Evolutionary conservation across 306 rosid species (phyloP).

Genomic region (Ziziphus jujuba): DNA sequence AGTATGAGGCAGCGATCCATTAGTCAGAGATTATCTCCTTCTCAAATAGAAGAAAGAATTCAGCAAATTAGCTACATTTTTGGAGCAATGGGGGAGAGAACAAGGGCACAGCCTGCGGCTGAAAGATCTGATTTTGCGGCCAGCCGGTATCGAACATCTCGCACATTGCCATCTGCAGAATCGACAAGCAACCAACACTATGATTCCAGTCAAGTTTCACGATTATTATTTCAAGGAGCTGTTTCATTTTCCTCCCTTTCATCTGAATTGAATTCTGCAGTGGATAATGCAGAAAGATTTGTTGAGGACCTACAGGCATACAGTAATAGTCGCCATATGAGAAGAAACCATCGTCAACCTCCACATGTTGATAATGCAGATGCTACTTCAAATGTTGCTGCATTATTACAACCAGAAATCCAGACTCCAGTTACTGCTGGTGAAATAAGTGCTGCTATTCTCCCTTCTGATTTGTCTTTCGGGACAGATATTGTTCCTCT

Average conservation of each 20-base stretch:
- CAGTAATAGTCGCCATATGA: slow-evolving; percentile 25
- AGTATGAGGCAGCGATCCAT: slow-evolving; percentile 50
- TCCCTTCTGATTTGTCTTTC: slow-evolving; percentile 37
- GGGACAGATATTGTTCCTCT: slow-evolving; percentile 24
- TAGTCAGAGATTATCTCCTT: slow-evolving; percentile 40
- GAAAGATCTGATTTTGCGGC: slow-evolving; percentile 33
- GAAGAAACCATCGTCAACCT: slow-evolving; percentile 33
- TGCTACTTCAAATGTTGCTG: slow-evolving; percentile 30
- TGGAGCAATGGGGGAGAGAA: slow-evolving; percentile 47
- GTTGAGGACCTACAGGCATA: slow-evolving; percentile 61
- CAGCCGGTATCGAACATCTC: slow-evolving; percentile 26
- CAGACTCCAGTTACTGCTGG: slow-evolving; percentile 35
- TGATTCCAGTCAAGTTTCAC: slow-evolving; percentile 43
- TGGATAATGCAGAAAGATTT: slow-evolving; percentile 61
- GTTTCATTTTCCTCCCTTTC: slow-evolving; percentile 67
- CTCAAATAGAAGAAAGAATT: slow-evolving; percentile 51
- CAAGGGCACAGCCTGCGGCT: slow-evolving; percentile 15
- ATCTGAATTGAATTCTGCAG: slow-evolving; percentile 61
- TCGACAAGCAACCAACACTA: slow-evolving; percentile 21
- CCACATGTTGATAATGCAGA: slow-evolving; percentile 23
- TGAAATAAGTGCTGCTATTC: slow-evolving; percentile 32
- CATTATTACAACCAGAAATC: slow-evolving; percentile 37
- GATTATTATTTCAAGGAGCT: slow-evolving; percentile 49
- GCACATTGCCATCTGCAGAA: slow-evolving; percentile 22
- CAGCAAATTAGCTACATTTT: slow-evolving; percentile 43